Conservation (phyloP, 2,329 filamentous ascomycete species). For the Ophiostoma piceae region DNA sequence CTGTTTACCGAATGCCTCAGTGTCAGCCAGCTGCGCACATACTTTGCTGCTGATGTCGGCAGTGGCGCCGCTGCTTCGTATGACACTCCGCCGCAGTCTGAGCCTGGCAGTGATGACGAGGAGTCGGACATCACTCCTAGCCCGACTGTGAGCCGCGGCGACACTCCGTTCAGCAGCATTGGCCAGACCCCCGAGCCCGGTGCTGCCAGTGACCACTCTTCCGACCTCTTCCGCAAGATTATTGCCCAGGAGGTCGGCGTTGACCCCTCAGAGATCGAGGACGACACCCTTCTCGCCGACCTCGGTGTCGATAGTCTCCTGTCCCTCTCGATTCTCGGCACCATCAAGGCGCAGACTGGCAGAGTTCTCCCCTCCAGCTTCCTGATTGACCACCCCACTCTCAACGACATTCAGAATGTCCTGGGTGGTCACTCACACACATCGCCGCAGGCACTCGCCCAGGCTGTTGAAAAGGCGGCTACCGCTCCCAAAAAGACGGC, state of each 20-base stretch:
- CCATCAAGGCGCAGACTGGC: slow-evolving; percentile 50
- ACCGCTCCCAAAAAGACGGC: slow-evolving; percentile 35
- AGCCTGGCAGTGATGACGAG: slow-evolving; percentile 42
- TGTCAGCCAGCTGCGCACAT: slow-evolving; percentile 48
- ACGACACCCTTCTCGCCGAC: slow-evolving; percentile 50
- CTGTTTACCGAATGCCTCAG: slow-evolving; percentile 53
- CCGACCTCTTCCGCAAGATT: slow-evolving; percentile 52
- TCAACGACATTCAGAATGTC: slow-evolving; percentile 60
- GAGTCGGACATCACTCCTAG: slow-evolving; percentile 48
- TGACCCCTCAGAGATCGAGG: slow-evolving; percentile 57
- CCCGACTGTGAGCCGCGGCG: slow-evolving; percentile 48
- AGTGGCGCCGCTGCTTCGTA: slow-evolving; percentile 23
- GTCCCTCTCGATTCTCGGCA: slow-evolving; percentile 51
- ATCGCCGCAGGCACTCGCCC: slow-evolving; percentile 26
- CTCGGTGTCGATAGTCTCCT: slow-evolving; percentile 57
- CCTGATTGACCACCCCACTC: slow-evolving; percentile 55
- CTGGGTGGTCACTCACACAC: slow-evolving; percentile 47
- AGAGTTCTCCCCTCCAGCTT: slow-evolving; percentile 55
- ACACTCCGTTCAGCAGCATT: slow-evolving; percentile 44
- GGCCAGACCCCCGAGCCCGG: slow-evolving; percentile 33
- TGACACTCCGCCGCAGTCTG: slow-evolving; percentile 28
- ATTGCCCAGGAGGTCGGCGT: slow-evolving; percentile 68
- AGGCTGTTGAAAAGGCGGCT: slow-evolving; percentile 31
- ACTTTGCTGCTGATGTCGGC: slow-evolving; percentile 35
- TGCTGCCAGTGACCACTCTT: slow-evolving; percentile 36